Evolutionary conservation across 1,284 basidiomycete species (phyloP).

Genomic region (Megacollybia platyphylla): DNA sequence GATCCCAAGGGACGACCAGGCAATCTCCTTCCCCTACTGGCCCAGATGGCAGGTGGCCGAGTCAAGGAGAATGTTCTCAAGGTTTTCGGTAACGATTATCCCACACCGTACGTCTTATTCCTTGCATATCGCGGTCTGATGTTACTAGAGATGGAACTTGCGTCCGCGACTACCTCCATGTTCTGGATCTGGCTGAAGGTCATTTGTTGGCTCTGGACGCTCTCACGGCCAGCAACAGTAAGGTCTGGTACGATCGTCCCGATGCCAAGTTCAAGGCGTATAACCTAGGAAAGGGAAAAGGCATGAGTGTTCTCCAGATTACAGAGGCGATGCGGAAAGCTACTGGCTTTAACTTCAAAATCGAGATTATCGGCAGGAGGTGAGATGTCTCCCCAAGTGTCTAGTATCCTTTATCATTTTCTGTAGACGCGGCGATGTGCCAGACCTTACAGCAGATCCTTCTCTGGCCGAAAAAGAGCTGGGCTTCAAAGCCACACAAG

Average conservation of each 20-base stretch:
- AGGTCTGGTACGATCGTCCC: conserved; percentile 37
- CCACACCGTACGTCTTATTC: conserved; percentile 59
- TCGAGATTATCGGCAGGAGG: conserved; percentile 84
- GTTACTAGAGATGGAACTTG: conserved; percentile 80
- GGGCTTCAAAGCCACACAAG: conserved; percentile 78
- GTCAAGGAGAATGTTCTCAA: conserved; percentile 73
- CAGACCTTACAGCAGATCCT: conserved; percentile 94
- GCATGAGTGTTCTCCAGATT: conserved; percentile 90
- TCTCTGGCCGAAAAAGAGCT: conserved; percentile 87
- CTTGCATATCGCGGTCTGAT: conserved; percentile 2
- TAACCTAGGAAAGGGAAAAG: conserved; percentile 91
- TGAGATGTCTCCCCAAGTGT: conserved; percentile 21
- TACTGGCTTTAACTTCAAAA: conserved; percentile 81
- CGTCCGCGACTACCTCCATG: conserved; percentile 95
- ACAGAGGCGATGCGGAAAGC: conserved; percentile 92
- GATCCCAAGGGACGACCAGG: conserved; percentile 92
- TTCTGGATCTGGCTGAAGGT: conserved; percentile 89
- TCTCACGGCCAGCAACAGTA: conserved; percentile 48
- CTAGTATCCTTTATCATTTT: not conserved
- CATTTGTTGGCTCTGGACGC: conserved; percentile 91
- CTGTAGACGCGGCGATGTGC: conserved; percentile 82
- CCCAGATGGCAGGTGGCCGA: conserved; percentile 92
- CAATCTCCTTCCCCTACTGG: conserved; percentile 88
- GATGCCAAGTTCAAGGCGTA: conserved; percentile 78
- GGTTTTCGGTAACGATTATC: conserved; percentile 97